Evolutionary conservation across 2,329 filamentous ascomycete genomes (phyloP), one percentile per base, ranked within the genome.

Genomic region (Trichophyton schoenleinii): DNA sequence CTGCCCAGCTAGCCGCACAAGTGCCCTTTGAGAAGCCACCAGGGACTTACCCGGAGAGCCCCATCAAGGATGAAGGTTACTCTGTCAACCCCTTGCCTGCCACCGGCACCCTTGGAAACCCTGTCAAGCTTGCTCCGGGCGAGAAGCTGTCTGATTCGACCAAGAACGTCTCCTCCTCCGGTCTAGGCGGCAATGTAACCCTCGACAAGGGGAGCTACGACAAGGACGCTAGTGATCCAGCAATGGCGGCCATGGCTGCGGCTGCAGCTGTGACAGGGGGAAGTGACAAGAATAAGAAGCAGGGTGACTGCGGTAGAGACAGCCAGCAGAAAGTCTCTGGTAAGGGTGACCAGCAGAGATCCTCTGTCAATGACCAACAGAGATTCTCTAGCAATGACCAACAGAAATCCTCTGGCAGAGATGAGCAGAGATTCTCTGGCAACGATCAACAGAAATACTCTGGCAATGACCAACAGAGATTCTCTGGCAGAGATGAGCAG

Each of bases 161-260:
- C 28, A 31, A 31, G 28, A 31, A 31, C 5, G 6, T 31, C 5
- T 31, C 28, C 28, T 31, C 28, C 28, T 7, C 28, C 5, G 28
- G 28, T 1, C 6, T 31, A 31, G 28, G 28, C 28, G 6, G 28
- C 65, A 41, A 41, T n/a, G 80, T 79, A 44, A 79, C 77, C 69
- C 81, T 89, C 20, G 91, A 96, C 72, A 82, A 90, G 73, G 88
- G 85, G 67, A 92, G 89, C 1, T 96, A 96, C 74, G 87, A 95
- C 72, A 89, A 88, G 73, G 85, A 85, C 65, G 81, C 85, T 61
- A 78, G 76, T 68, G 65, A 31, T 7, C 28, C 28, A 31, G 5
- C 28, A 7, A 73, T 73, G 52, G 70, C 77, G 15, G 38, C 38
- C 38, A 42, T 42, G 38, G 38, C 38, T 13, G 38, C 20, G 77